Percentiles rank a stretch among this genome's conserved stretches.
phyloP scores from a whole-genome alignment of 108 stramenopile genomes.

The Fistulifera pelliculosa region DNA sequence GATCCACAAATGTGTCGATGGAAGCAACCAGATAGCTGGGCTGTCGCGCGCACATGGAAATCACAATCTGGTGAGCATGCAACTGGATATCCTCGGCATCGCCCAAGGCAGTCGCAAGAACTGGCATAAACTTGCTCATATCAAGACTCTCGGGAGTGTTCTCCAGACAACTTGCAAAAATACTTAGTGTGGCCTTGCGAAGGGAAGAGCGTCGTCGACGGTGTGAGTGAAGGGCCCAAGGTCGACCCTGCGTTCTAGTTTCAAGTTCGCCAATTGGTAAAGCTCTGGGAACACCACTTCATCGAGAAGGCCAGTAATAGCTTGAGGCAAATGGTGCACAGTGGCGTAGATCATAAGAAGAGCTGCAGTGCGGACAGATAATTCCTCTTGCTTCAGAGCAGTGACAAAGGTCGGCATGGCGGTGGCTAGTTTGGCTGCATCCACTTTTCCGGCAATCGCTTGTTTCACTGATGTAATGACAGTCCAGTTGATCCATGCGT shows the following conservation, averaged over 20 bases:
- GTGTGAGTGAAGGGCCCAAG: constrained; percentile 97
- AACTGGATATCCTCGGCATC: constrained; percentile 80
- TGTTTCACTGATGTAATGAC: constrained; percentile 79
- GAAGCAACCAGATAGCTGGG: constrained; percentile 51
- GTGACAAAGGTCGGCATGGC: constrained; percentile 73
- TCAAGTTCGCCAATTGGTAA: constrained; percentile 64
- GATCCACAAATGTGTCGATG: constrained; percentile 60
- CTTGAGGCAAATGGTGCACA: constrained; percentile 82
- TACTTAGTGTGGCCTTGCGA: constrained; percentile 87
- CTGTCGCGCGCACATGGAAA: constrained; percentile 55
- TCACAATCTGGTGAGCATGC: constrained; percentile 75
- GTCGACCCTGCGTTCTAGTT: constrained; percentile 86
- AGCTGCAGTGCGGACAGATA: constrained; percentile 76
- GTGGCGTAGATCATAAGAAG: constrained; percentile 90
- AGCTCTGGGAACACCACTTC: constrained; percentile 65
- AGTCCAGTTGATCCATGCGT: constrained; percentile 67
- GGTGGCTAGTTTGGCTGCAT: constrained; percentile 32
- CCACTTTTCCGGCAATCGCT: constrained; percentile 74
- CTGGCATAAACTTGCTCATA: constrained; percentile 63
- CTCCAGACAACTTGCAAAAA: constrained; percentile 87
- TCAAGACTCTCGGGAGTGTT: constrained; percentile 64
- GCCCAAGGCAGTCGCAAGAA: constrained; percentile 58
- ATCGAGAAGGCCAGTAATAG: constrained; percentile 69
- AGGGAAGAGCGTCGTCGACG: constrained; percentile 94
- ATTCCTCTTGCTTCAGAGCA: constrained; percentile 76